These are phyloP conservation scores for Candida ovalis DNA, from an alignment of 805 yeast species.

Conservation along the genomic window DNA sequence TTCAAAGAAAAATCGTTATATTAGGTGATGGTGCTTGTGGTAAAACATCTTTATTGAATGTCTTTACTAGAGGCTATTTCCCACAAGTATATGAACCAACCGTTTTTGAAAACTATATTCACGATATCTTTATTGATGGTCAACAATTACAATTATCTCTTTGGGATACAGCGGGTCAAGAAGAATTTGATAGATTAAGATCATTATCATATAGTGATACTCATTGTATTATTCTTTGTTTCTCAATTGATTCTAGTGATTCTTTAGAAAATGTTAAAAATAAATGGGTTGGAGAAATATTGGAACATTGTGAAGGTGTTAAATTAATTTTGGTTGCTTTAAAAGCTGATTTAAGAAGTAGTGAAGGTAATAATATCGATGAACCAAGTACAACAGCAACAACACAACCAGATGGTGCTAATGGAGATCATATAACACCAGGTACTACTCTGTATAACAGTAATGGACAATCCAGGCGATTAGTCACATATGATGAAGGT, in stretches of 20 bases:
- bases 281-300: slow-evolving; percentile 95
- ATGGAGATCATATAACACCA: slow-evolving; percentile 6
- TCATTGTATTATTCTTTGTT: slow-evolving; percentile 95
- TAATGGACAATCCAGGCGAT: slow-evolving; percentile 36
- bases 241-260: slow-evolving; percentile 90
- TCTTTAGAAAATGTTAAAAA: slow-evolving; percentile 92
- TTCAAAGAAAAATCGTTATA: slow-evolving; percentile 89
- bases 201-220: slow-evolving; percentile 93
- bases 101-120: slow-evolving; percentile 95
- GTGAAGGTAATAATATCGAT: slow-evolving; percentile 38
- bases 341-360: slow-evolving; percentile 85
- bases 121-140: slow-evolving; percentile 93
- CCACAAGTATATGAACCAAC: slow-evolving; percentile 99
- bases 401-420: slow-evolving; percentile 7
- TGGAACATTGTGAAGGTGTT: slow-evolving; percentile 96
- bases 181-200: slow-evolving; percentile 92
- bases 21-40: slow-evolving; percentile 99
- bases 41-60: slow-evolving; percentile 89
- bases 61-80: slow-evolving; percentile 94
- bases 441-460: slow-evolving; percentile 21
- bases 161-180: slow-evolving; percentile 99
- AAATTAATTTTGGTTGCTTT: slow-evolving; percentile 89
- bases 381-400: slow-evolving; percentile 15
- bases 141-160: slow-evolving; percentile 86
- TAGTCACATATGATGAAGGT: slow-evolving; percentile 91